These are phyloP conservation scores for Plantago major DNA, from an alignment of 257 asterid species.

Conservation along the genomic window DNA sequence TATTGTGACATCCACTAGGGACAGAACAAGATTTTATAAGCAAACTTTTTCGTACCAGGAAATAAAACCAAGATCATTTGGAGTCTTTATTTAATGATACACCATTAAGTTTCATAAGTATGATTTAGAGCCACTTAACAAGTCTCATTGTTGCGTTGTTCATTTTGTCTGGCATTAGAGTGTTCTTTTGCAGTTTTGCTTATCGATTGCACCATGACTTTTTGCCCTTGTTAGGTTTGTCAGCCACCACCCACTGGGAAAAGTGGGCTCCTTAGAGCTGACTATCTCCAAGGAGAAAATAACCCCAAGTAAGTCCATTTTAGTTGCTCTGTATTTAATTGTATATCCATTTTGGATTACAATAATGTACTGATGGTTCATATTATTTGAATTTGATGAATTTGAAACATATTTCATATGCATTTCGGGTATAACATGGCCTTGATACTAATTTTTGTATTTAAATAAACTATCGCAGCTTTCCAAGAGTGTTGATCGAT, in stretches of 20 bases:
- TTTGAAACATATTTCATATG: no score
- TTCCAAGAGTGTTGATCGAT: slow-evolving; percentile 68
- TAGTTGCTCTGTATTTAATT: neutral
- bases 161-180: no score
- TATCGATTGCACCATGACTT: slow-evolving; percentile 11
- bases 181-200: neutral
- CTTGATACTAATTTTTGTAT: no score
- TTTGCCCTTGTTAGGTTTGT: slow-evolving; percentile 53
- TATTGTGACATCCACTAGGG: neutral
- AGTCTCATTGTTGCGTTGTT: no score
- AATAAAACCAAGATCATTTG: neutral
- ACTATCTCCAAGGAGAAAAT: slow-evolving; percentile 54
- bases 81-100: neutral
- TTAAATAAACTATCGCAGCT: slow-evolving; percentile 27
- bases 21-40: neutral
- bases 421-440: no score
- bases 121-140: no score
- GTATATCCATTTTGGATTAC: no score
- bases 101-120: neutral
- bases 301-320: slow-evolving; percentile 55
- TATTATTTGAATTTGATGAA: no score
- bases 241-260: slow-evolving; percentile 82
- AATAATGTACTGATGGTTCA: no score
- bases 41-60: neutral
- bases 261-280: slow-evolving; percentile 86